Percentiles rank a stretch among this genome's conserved stretches.
These are phyloP conservation scores for Physaria fendleri DNA, from an alignment of 345 rosid genomes.

Conservation along the genomic window DNA sequence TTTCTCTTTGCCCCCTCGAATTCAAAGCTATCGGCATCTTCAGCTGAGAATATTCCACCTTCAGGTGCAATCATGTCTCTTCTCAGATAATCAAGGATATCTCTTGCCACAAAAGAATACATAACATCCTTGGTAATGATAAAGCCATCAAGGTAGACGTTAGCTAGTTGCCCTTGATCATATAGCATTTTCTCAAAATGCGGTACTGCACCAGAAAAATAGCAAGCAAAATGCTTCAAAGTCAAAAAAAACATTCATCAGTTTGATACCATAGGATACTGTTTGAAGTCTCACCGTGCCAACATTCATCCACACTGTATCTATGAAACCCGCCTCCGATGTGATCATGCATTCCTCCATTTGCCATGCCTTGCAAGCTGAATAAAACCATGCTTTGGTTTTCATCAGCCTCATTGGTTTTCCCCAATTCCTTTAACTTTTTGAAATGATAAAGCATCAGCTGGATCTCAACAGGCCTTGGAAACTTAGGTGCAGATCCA, in stretches of 20 bases:
- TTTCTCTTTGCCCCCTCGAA: slow-evolving; percentile 48
- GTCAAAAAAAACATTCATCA: background rate
- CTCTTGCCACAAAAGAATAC: slow-evolving; percentile 59
- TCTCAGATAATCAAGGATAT: slow-evolving; percentile 78
- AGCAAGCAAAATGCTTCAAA: background rate
- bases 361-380: slow-evolving; percentile 84
- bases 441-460: slow-evolving; percentile 75
- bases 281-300: slow-evolving; percentile 72
- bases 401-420: slow-evolving; percentile 43
- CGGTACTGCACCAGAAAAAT: slow-evolving; percentile 56
- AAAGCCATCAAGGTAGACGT: slow-evolving; percentile 73
- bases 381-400: slow-evolving; percentile 52
- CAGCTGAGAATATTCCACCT: slow-evolving; percentile 86
- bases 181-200: slow-evolving; percentile 98
- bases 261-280: background rate
- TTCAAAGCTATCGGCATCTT: slow-evolving; percentile 91
- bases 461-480: slow-evolving; percentile 91
- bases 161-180: slow-evolving; percentile 87
- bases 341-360: slow-evolving; percentile 95
- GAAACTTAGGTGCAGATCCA: slow-evolving; percentile 96
- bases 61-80: slow-evolving; percentile 84
- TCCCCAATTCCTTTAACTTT: slow-evolving; percentile 55
- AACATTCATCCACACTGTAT: slow-evolving; percentile 88
- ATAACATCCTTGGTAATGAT: slow-evolving; percentile 54
- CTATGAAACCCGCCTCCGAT: slow-evolving; percentile 96